A percentile compares a stretch with the other conserved stretches of the same genome.
These are phyloP conservation scores for Boletellus dicymbophilus DNA, from an alignment of 1,284 basidiomycete species.

Conservation along the genomic window DNA sequence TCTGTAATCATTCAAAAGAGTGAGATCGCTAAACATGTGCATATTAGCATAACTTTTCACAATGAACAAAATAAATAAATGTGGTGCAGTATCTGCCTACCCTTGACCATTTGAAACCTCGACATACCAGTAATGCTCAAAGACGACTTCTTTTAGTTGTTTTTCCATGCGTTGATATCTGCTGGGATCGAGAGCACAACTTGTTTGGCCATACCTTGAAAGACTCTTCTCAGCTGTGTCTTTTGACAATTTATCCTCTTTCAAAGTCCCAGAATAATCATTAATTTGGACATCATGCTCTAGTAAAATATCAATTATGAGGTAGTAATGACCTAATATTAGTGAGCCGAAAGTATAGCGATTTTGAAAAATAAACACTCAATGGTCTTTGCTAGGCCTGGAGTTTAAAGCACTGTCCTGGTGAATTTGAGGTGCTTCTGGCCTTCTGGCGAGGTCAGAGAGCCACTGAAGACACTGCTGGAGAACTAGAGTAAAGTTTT, in stretches of 20 bases:
- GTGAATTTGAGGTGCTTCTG: background rate
- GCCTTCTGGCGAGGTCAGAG: background rate
- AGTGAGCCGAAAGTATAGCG: background rate
- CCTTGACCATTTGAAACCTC: background rate
- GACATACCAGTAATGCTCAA: conserved; percentile 83
- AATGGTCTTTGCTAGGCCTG: background rate
- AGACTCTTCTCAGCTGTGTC: background rate
- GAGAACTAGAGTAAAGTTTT: background rate
- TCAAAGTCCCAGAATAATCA: background rate
- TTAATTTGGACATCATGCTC: background rate
- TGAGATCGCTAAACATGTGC: conserved; percentile 55
- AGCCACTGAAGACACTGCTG: background rate
- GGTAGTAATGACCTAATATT: background rate
- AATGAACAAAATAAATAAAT: background rate
- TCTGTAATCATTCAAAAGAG: conserved; percentile 85
- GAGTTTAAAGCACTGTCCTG: background rate
- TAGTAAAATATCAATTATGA: background rate
- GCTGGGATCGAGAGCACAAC: conserved; percentile 58
- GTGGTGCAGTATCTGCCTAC: background rate
- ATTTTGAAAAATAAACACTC: background rate
- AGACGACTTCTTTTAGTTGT: conserved; percentile 78
- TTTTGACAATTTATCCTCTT: background rate
- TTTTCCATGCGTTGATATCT: conserved; percentile 84
- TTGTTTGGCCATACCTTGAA: background rate
- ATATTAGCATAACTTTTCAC: background rate